phyloP scores from a whole-genome alignment of 306 rosid genomes.

The Mimosa bimucronata region DNA sequence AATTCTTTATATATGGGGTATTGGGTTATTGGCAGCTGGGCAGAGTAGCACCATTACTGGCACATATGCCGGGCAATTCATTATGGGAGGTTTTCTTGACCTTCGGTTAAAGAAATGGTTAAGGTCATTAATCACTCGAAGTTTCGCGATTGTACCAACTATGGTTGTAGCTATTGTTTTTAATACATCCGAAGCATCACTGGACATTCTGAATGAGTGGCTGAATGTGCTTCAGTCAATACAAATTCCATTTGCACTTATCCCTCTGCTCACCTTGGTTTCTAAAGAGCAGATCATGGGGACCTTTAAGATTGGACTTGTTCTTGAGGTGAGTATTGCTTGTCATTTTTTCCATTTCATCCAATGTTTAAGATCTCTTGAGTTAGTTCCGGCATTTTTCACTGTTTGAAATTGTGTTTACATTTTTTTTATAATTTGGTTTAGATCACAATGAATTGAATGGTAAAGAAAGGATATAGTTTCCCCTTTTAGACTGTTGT shows the following conservation, averaged over 20 bases:
- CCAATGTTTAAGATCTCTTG: constrained; percentile 28
- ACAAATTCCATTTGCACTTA: constrained; percentile 90
- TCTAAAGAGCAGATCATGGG: constrained; percentile 86
- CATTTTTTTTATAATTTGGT: constrained; percentile 3
- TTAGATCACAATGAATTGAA: constrained; percentile 20
- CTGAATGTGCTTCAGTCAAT: constrained; percentile 91
- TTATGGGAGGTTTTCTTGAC: constrained; percentile 95
- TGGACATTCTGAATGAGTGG: constrained; percentile 88
- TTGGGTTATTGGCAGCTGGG: constrained; percentile 90
- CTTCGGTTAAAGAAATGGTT: constrained; percentile 88
- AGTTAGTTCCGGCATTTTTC: constrained; percentile 23
- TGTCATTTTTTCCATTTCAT: constrained; percentile 23
- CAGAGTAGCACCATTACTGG: constrained; percentile 95
- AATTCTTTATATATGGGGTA: constrained; percentile 88
- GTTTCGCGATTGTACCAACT: constrained; percentile 89
- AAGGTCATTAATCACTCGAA: constrained; percentile 85
- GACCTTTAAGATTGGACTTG: constrained; percentile 76
- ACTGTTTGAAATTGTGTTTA: constrained; percentile 17
- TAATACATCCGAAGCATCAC: constrained; percentile 70
- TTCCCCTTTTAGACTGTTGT: constrained; percentile 19
- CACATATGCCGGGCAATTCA: constrained; percentile 91
- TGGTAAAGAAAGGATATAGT: constrained; percentile 20
- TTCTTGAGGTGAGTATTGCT: constrained; percentile 63
- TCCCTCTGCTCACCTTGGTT: constrained; percentile 88
- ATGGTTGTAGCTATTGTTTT: constrained; percentile 75